Evolutionary conservation across 2,329 filamentous ascomycete genomes (phyloP).

Genomic region (Fusarium nisikadoi): DNA sequence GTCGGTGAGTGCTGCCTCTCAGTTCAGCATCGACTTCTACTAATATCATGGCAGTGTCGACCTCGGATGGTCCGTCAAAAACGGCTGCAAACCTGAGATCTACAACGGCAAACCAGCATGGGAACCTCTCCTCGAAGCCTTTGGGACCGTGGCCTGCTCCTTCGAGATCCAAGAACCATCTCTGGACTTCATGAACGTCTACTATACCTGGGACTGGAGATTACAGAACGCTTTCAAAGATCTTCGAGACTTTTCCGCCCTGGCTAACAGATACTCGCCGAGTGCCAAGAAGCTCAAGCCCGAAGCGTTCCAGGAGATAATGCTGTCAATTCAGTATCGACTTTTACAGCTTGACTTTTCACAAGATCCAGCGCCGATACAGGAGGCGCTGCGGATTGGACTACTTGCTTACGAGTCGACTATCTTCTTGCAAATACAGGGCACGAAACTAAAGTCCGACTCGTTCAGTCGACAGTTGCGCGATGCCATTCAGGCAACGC

Average conservation of each 20-base stretch:
- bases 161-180: constrained; percentile 9
- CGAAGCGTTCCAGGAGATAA: constrained; percentile 44
- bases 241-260: constrained; percentile 45
- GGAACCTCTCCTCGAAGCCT: constrained; percentile 17
- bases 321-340: constrained; percentile 48
- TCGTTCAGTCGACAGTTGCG: constrained; percentile 22
- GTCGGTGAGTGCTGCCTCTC: constrained; percentile 32
- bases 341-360: constrained; percentile 41
- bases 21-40: rapidly evolving
- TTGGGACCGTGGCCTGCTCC: background rate
- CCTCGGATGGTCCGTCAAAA: constrained; percentile 43
- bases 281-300: constrained; percentile 40
- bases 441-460: constrained; percentile 29
- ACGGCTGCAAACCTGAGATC: constrained; percentile 41
- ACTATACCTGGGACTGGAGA: constrained; percentile 35
- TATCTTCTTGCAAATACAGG: constrained; percentile 40
- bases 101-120: constrained; percentile 35
- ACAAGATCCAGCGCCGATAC: constrained; percentile 1
- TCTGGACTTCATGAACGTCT: background rate
- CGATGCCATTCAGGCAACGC: constrained; percentile 21
- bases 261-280: constrained; percentile 40
- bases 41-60: constrained; percentile 35
- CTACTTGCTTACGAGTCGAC: constrained; percentile 47
- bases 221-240: constrained; percentile 45
- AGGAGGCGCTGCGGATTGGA: constrained; percentile 43